Conservation (phyloP, 2,329 filamentous ascomycete genomes). For the Aureobasidium mangrovei region DNA sequence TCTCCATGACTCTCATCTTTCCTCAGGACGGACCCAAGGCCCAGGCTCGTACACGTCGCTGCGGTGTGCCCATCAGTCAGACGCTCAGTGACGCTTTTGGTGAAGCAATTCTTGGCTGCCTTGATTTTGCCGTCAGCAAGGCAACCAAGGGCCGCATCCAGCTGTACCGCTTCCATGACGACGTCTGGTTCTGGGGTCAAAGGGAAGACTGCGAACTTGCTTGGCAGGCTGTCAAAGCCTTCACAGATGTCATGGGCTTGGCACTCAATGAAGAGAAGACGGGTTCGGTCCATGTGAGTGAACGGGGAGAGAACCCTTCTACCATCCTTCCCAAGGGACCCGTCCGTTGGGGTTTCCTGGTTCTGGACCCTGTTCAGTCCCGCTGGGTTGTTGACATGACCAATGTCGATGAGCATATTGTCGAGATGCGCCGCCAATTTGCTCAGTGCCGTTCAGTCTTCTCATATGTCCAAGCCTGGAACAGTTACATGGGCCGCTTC, state of each 20-base stretch:
- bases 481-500: slow-evolving; percentile 45
- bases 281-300: slow-evolving; percentile 39
- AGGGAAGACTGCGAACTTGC: slow-evolving; percentile 46
- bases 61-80: slow-evolving; percentile 53
- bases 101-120: slow-evolving; percentile 53
- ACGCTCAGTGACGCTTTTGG: slow-evolving; percentile 51
- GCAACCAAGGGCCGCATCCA: slow-evolving; percentile 40
- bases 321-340: slow-evolving; percentile 42
- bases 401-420: slow-evolving; percentile 51
- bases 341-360: slow-evolving; percentile 53
- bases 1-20: slow-evolving; percentile 53
- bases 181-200: slow-evolving; percentile 59
- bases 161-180: slow-evolving; percentile 56
- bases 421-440: slow-evolving; percentile 52
- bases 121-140: slow-evolving; percentile 57
- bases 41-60: slow-evolving; percentile 38
- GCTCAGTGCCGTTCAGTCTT: slow-evolving; percentile 47
- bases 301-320: slow-evolving; percentile 17
- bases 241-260: slow-evolving; percentile 48
- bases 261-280: slow-evolving; percentile 51
- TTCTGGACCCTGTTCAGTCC: slow-evolving; percentile 43
- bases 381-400: slow-evolving; percentile 52
- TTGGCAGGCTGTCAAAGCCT: slow-evolving; percentile 51
- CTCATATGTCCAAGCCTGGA: slow-evolving; percentile 50
- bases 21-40: slow-evolving; percentile 42